Base-by-base conservation (phyloP, 768 basidiomycete species). In the Boletus coccyginus region DNA sequence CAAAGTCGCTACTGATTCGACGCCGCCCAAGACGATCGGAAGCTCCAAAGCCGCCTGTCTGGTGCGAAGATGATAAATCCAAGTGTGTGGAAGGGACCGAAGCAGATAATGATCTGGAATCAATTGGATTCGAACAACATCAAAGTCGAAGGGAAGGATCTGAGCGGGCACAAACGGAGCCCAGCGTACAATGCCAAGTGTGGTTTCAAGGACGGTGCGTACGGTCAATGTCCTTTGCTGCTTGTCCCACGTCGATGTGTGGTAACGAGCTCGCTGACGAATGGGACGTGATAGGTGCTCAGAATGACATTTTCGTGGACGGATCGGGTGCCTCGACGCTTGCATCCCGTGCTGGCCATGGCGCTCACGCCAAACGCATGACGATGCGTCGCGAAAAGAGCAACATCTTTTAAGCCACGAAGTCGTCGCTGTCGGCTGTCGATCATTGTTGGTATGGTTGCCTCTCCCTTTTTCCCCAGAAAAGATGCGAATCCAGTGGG, bases 251-350 rank as follows among this genome's bases (percentile, higher is more conserved):
- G 13, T 35, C 40, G 14, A 13, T 14, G 7, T 45, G 17, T 41
- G 33, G 11, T 27, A 5, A 33, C 21, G 38, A 16, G 6, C 6
- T 47, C 3, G 24, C 7, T 57, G 48, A 62, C 44, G 13, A 24
- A 32, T 19, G 40, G 29, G 11, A 17, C 21, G 8, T 41, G 24
- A 55, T 19, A 65, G 64, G 64, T 24, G 36, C 61, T 11, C 64
- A 65, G 36, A 21, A 27, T 0, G 65, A 66, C 31, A 65, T 66
- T 9, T 65, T 65, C 7, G 55, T 41, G 40, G 29, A 46, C 0
- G 27, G 27, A 27, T 13, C 47, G 21, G 6, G 3, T n/a, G 1
- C 48, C 9, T 36, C 46, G 11, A 33, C 7, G 21, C 46, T 33
- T 17, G 33, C 14, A 14, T 48, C 46, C 11, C 27, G 9, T 1